phyloP scores from a whole-genome alignment of 805 yeast genomes.

The Scheffersomyces ergatensis region DNA sequence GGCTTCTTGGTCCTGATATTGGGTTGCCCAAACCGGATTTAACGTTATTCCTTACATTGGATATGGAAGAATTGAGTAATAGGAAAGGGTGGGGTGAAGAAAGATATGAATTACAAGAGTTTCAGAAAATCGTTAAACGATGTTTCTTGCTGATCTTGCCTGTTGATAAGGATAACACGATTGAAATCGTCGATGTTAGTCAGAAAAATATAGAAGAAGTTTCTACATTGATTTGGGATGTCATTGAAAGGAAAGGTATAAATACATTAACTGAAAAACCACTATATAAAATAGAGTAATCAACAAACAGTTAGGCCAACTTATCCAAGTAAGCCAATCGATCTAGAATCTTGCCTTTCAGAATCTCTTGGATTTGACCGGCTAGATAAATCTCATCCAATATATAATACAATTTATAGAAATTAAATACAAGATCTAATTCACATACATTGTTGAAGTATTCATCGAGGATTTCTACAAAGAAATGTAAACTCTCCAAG shows the following conservation, averaged over 20 bases:
- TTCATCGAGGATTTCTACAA: constrained; percentile 84
- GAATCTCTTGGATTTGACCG: constrained; percentile 88
- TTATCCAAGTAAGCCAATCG: constrained; percentile 63
- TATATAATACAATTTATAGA: constrained; percentile 76
- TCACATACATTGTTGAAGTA: constrained; percentile 92
- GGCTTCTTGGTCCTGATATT: constrained; percentile 80
- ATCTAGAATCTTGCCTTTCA: constrained; percentile 63
- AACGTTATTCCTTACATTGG: constrained; percentile 70
- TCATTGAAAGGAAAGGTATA: constrained; percentile 10
- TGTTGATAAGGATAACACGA: constrained; percentile 21
- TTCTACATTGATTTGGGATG: constrained; percentile 40
- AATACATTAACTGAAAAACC: constrained; percentile 10
- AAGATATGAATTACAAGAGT: constrained; percentile 72
- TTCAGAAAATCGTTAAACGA: constrained; percentile 69
- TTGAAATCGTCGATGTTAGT: constrained; percentile 57
- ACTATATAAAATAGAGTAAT: constrained; percentile 5
- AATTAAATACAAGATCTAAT: constrained; percentile 88
- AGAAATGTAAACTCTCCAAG: constrained; percentile 79
- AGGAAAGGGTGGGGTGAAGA: constrained; percentile 94
- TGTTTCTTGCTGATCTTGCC: constrained; percentile 52
- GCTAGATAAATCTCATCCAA: constrained; percentile 86
- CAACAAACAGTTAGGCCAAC: neutral
- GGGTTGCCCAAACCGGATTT: constrained; percentile 89
- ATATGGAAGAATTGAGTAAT: constrained; percentile 36
- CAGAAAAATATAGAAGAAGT: constrained; percentile 58